phyloP scores from a whole-genome alignment of 768 basidiomycete species.

The Hortiboletus flavorubellus region DNA sequence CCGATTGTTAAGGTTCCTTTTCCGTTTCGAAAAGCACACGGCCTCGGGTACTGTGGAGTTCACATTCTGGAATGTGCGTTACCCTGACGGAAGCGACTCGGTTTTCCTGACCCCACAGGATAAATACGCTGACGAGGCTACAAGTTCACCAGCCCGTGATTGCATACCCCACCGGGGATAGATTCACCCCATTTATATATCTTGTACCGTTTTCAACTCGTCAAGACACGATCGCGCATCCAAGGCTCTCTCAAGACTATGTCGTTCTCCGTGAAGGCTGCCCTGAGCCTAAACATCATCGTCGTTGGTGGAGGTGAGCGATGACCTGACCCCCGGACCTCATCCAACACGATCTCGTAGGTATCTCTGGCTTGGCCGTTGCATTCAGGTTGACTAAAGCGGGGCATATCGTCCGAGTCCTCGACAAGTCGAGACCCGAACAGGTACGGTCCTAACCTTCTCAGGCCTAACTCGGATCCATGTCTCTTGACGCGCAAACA shows the following conservation, averaged over 20 bases:
- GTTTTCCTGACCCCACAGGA: neutral
- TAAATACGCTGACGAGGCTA: neutral
- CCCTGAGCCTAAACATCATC: constrained; percentile 11
- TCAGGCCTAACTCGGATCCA: neutral
- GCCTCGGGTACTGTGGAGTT: neutral
- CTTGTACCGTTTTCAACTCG: neutral
- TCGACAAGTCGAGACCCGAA: constrained; percentile 47
- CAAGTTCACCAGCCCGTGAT: neutral
- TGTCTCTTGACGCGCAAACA: neutral
- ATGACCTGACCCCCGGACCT: neutral
- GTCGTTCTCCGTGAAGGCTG: constrained; percentile 9
- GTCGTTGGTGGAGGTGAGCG: constrained; percentile 21
- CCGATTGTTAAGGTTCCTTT: neutral
- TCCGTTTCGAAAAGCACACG: neutral
- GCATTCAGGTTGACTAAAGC: constrained; percentile 52
- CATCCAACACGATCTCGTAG: neutral
- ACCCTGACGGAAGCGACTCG: constrained; percentile 7
- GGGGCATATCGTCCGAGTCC: constrained; percentile 51
- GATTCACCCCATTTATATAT: neutral
- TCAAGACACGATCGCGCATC: neutral
- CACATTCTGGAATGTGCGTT: neutral
- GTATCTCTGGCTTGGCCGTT: constrained; percentile 50
- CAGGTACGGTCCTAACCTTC: constrained; percentile 24
- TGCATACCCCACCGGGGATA: neutral
- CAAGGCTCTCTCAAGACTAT: neutral